A percentile compares a stretch with the other conserved stretches of the same genome.
phyloP scores from a whole-genome alignment of 805 yeast genomes.

The Sugiyamaella qingdaonensis region DNA sequence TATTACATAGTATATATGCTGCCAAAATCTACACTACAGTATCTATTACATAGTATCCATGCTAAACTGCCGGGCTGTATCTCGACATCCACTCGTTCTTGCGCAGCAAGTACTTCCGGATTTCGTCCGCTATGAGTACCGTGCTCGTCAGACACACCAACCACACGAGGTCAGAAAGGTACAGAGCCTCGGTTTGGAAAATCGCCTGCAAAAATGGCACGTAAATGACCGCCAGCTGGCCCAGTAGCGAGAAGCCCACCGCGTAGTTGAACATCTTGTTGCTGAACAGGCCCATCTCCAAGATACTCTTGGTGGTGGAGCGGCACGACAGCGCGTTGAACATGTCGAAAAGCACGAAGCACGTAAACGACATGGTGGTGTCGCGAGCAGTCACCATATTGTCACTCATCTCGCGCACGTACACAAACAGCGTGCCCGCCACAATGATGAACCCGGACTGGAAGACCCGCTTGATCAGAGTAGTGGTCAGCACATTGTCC shows the following conservation, averaged over 20 bases:
- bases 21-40: background rate
- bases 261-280: slow-evolving; percentile 93
- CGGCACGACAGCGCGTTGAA: slow-evolving; percentile 95
- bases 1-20: background rate
- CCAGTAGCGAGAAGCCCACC: slow-evolving; percentile 79
- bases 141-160: slow-evolving; percentile 64
- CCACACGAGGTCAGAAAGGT: slow-evolving; percentile 62
- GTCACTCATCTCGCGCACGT: slow-evolving; percentile 74
- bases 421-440: slow-evolving; percentile 82
- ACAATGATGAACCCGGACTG: slow-evolving; percentile 76
- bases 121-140: slow-evolving; percentile 83
- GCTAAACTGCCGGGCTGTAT: slow-evolving; percentile 23
- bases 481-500: slow-evolving; percentile 74
- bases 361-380: slow-evolving; percentile 97
- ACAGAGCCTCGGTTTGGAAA: slow-evolving; percentile 91
- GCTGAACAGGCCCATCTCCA: slow-evolving; percentile 69
- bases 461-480: slow-evolving; percentile 65
- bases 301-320: slow-evolving; percentile 76
- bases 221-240: slow-evolving; percentile 91
- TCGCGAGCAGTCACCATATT: slow-evolving; percentile 88
- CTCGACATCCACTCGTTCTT: slow-evolving; percentile 22
- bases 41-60: background rate
- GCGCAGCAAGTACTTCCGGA: slow-evolving; percentile 50
- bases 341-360: slow-evolving; percentile 94
- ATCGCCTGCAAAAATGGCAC: slow-evolving; percentile 87